phyloP scores from a whole-genome alignment of 129 eudicot genomes.

The Artemisia argyi region DNA sequence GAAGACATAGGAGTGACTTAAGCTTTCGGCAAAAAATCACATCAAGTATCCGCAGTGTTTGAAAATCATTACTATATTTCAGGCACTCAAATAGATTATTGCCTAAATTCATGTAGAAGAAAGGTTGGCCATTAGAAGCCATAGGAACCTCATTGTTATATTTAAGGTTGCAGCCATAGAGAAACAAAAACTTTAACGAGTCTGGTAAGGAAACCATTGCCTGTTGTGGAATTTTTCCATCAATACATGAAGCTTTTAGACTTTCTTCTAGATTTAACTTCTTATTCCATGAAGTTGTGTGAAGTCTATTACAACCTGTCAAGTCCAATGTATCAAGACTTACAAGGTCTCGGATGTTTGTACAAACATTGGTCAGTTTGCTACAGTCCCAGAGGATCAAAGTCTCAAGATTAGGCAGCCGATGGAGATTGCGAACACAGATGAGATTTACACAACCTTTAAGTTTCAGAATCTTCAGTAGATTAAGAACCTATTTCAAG shows the following conservation, averaged over 20 bases:
- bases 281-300: too few species aligned
- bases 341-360: constrained; percentile 18
- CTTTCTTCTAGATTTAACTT: too few species aligned
- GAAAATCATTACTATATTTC: too few species aligned
- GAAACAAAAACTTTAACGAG: constrained; percentile 3
- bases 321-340: constrained; percentile 15
- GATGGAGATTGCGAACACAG: neutral
- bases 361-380: constrained; percentile 14
- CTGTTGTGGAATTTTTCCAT: neutral
- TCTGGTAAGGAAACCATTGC: neutral
- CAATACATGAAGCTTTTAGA: neutral
- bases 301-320: neutral
- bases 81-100: neutral
- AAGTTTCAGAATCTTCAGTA: constrained; percentile 32
- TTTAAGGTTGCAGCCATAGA: neutral
- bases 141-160: neutral
- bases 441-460: neutral
- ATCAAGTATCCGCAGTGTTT: constrained; percentile 11
- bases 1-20: constrained; percentile 5
- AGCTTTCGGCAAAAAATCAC: neutral
- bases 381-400: too few species aligned
- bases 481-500: constrained; percentile 26
- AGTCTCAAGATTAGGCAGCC: constrained; percentile 28
- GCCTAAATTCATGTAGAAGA: neutral
- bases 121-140: neutral